Percentiles rank a stretch among this genome's conserved stretches.
These are phyloP conservation scores for Helminthosporium solani DNA, from an alignment of 2,329 filamentous ascomycete genomes.

Conservation along the genomic window DNA sequence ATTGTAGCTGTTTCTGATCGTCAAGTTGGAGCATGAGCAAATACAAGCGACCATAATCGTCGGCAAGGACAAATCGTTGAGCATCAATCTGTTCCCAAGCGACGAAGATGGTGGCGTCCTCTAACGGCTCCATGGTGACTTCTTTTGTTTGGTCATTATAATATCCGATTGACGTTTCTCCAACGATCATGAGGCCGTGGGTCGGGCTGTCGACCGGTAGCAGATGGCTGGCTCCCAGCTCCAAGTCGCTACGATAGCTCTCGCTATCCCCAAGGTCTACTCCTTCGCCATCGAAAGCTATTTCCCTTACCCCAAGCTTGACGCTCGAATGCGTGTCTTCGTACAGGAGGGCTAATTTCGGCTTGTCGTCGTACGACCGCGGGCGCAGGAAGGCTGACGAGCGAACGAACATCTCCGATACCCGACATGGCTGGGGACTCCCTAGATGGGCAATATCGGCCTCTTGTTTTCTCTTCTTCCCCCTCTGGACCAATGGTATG, in stretches of 20 bases:
- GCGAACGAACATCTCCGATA: slow-evolving; percentile 67
- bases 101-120: slow-evolving; percentile 82
- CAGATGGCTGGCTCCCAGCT: slow-evolving; percentile 61
- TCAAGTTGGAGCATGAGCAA: slow-evolving; percentile 75
- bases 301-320: slow-evolving; percentile 56
- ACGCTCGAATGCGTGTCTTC: slow-evolving; percentile 61
- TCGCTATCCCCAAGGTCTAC: slow-evolving; percentile 57
- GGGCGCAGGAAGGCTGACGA: slow-evolving; percentile 66
- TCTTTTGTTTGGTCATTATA: slow-evolving; percentile 74
- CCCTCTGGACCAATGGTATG: slow-evolving; percentile 59
- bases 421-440: slow-evolving; percentile 60
- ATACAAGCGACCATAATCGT: slow-evolving; percentile 85
- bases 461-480: slow-evolving; percentile 52
- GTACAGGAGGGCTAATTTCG: slow-evolving; percentile 65
- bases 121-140: slow-evolving; percentile 63
- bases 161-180: slow-evolving; percentile 74
- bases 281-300: slow-evolving; percentile 54
- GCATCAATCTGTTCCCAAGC: slow-evolving; percentile 85
- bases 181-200: slow-evolving; percentile 51
- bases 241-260: slow-evolving; percentile 55
- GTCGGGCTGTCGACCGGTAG: slow-evolving; percentile 62
- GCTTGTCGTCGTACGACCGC: slow-evolving; percentile 50
- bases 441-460: slow-evolving; percentile 58
- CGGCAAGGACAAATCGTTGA: slow-evolving; percentile 80
- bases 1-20: slow-evolving; percentile 64